Percentiles rank a stretch among this genome's conserved stretches.
phyloP scores from a whole-genome alignment of 2,329 filamentous ascomycete species.

The Apiospora koreana region DNA sequence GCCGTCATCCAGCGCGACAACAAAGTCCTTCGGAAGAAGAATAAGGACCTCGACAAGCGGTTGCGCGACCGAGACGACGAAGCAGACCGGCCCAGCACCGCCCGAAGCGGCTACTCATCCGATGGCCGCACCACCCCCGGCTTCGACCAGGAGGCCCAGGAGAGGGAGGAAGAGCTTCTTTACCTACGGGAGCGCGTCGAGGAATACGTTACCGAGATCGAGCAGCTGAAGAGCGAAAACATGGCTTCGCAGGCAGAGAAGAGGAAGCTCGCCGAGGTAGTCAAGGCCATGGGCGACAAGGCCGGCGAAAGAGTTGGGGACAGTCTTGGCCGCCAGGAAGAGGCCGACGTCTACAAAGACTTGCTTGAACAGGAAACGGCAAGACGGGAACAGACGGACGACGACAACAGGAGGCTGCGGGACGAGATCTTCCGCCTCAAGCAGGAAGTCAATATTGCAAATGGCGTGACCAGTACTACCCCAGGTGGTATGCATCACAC shows the following conservation, averaged over 20 bases:
- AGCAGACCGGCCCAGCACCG: constrained; percentile 57
- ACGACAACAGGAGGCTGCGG: constrained; percentile 80
- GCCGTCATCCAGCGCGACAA: constrained; percentile 90
- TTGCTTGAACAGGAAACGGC: constrained; percentile 89
- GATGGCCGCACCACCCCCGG: constrained; percentile 58
- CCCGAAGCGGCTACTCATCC: constrained; percentile 55
- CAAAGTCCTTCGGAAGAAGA: constrained; percentile 75
- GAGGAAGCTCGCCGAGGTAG: constrained; percentile 79
- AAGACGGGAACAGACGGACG: constrained; percentile 84
- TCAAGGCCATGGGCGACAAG: constrained; percentile 55
- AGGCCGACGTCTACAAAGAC: constrained; percentile 90
- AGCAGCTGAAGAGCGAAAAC: constrained; percentile 76
- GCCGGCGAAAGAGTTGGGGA: constrained; percentile 46
- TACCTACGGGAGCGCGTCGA: constrained; percentile 86
- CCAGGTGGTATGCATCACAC: constrained; percentile 52
- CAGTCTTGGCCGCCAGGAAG: constrained; percentile 56
- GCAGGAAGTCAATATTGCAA: constrained; percentile 50
- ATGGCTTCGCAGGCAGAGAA: constrained; percentile 82
- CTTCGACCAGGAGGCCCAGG: constrained; percentile 61
- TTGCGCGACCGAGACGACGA: constrained; percentile 62
- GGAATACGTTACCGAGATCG: constrained; percentile 80
- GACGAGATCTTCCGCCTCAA: constrained; percentile 80
- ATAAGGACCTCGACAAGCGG: constrained; percentile 85
- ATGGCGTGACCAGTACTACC: constrained; percentile 20
- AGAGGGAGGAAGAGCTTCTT: constrained; percentile 81